Evolutionary conservation across 805 yeast genomes (phyloP).

Genomic region (Pichia paraexigua): DNA sequence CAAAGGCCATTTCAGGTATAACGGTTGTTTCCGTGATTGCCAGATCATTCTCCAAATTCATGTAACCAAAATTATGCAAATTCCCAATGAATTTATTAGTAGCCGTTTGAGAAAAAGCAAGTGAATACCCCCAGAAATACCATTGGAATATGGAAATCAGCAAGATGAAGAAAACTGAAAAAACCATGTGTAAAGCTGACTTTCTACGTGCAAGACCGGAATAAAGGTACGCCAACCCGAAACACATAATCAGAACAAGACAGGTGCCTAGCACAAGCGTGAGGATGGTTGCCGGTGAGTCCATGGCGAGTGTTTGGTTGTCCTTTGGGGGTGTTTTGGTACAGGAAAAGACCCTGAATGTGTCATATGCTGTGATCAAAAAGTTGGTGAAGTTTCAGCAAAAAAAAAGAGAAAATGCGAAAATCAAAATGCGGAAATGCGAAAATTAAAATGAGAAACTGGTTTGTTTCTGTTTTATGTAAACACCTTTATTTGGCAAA

Average conservation of each 20-base stretch:
- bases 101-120: slow-evolving; percentile 78
- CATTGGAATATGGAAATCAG: slow-evolving; percentile 65
- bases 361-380: too few species aligned
- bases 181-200: slow-evolving; percentile 79
- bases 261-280: slow-evolving; percentile 56
- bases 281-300: slow-evolving; percentile 34
- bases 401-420: too few species aligned
- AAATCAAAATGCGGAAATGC: too few species aligned
- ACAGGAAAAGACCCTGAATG: not conserved
- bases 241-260: slow-evolving; percentile 83
- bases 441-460: too few species aligned
- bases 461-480: not conserved
- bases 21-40: not conserved
- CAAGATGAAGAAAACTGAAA: slow-evolving; percentile 56
- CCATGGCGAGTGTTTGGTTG: not conserved
- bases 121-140: slow-evolving; percentile 98
- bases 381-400: too few species aligned
- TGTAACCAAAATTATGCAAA: slow-evolving; percentile 72
- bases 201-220: slow-evolving; percentile 88
- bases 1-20: slow-evolving; percentile 80
- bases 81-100: slow-evolving; percentile 84
- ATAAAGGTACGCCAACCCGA: slow-evolving; percentile 88
- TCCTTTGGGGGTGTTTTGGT: not conserved
- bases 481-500: too few species aligned
- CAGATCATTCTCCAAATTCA: slow-evolving; percentile 47